A percentile compares a stretch with the other conserved stretches of the same genome.
Evolutionary conservation across 2,329 filamentous ascomycete species (phyloP).

Genomic region (Botryotinia narcissicola): DNA sequence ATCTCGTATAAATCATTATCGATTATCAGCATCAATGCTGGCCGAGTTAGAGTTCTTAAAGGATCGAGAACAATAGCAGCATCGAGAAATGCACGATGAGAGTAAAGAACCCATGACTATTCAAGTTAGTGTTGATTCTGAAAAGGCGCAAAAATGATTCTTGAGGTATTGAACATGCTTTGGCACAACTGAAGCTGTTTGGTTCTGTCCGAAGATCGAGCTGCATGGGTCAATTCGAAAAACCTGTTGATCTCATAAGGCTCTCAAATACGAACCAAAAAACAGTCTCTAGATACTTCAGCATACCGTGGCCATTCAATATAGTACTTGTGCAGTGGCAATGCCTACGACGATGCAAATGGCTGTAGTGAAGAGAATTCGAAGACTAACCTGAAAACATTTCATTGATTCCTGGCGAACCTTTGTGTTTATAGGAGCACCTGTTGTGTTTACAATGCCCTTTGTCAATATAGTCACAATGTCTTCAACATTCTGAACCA

Average conservation of each 20-base stretch:
- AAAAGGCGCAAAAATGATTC: not conserved
- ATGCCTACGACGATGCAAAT: not conserved
- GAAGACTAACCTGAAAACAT: constrained; percentile 55
- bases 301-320: not conserved
- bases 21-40: constrained; percentile 59
- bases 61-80: constrained; percentile 56
- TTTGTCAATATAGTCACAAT: constrained; percentile 48
- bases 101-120: constrained; percentile 72
- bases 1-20: constrained; percentile 57
- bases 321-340: not conserved
- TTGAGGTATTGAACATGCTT: not conserved
- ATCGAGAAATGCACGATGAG: constrained; percentile 60
- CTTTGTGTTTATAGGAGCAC: constrained; percentile 42
- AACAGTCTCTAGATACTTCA: constrained; percentile 1
- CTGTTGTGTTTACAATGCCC: constrained; percentile 40
- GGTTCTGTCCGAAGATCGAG: not conserved
- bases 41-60: constrained; percentile 58
- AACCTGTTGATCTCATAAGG: not conserved
- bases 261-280: not conserved
- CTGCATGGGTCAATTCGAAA: not conserved
- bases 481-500: constrained; percentile 52
- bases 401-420: constrained; percentile 55
- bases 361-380: not conserved
- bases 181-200: not conserved
- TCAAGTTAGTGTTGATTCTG: constrained; percentile 20